Conservation (phyloP, 768 basidiomycete species). For the Gloeopeniophorella convolvens region DNA sequence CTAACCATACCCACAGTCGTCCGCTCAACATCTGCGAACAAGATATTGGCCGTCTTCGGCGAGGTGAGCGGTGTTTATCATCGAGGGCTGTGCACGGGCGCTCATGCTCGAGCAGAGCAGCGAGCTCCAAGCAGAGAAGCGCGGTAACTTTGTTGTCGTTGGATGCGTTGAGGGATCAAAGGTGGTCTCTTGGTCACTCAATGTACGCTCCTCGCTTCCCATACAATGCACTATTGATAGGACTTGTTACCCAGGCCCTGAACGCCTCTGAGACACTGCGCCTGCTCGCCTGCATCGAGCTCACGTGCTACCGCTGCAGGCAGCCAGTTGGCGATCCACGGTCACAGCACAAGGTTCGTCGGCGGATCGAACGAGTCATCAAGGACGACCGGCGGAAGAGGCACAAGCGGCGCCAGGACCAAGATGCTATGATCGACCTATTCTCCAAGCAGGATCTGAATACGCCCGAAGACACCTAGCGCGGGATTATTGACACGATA, state of each 20-base stretch:
- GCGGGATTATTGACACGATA: not conserved
- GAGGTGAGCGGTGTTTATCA: constrained; percentile 42
- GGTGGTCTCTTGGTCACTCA: constrained; percentile 82
- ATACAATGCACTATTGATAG: constrained; percentile 2
- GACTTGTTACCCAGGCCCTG: constrained; percentile 45
- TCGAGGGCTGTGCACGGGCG: constrained; percentile 14
- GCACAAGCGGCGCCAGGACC: constrained; percentile 77
- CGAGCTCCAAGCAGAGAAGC: constrained; percentile 78
- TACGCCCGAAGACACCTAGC: constrained; percentile 13
- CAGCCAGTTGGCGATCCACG: constrained; percentile 63
- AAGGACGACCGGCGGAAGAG: constrained; percentile 78
- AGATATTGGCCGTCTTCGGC: constrained; percentile 61
- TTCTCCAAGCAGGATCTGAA: constrained; percentile 52
- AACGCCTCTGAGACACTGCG: constrained; percentile 81
- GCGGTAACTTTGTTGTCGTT: constrained; percentile 83
- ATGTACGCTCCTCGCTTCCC: constrained; percentile 40
- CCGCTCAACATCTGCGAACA: constrained; percentile 56
- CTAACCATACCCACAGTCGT: constrained; percentile 39
- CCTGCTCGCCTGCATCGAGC: constrained; percentile 75
- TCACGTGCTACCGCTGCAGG: constrained; percentile 75
- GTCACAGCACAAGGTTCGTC: constrained; percentile 53
- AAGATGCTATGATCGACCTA: constrained; percentile 75
- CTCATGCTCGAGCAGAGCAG: constrained; percentile 37
- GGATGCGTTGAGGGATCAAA: constrained; percentile 67
- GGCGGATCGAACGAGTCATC: constrained; percentile 73